Conservation (phyloP, 2,329 filamentous ascomycete genomes). For the Nemania sp. region DNA sequence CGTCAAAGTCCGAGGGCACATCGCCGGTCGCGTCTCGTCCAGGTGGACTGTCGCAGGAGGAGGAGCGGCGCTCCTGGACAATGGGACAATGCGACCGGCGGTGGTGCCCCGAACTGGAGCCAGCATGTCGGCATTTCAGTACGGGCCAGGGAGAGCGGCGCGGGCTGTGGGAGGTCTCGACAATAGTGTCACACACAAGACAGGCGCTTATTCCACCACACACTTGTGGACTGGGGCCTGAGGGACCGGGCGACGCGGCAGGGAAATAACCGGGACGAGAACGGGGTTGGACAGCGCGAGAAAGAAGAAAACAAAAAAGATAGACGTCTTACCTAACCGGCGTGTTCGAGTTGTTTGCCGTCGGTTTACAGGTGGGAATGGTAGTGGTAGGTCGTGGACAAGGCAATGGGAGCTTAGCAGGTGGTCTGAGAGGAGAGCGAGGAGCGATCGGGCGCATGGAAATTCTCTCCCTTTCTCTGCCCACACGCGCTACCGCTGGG, state of each 20-base stretch:
- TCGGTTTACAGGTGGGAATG: conserved; percentile 29
- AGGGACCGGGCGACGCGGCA: conserved; percentile 10
- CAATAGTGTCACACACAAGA: conserved; percentile 37
- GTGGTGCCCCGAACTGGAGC: conserved; percentile 25
- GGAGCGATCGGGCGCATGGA: conserved; percentile 24
- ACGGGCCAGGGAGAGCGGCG: conserved; percentile 23
- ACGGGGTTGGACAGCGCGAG: conserved; percentile 23
- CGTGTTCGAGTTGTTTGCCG: conserved; percentile 33
- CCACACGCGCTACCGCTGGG: conserved; percentile 17
- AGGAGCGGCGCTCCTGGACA: conserved; percentile 12
- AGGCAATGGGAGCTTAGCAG: conserved; percentile 28
- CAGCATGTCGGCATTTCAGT: conserved; percentile 28
- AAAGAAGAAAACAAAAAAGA: conserved; percentile 25
- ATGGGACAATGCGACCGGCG: conserved; percentile 22
- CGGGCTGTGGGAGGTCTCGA: conserved; percentile 26
- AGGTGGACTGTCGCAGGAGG: conserved; percentile 13
- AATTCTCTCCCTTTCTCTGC: conserved; percentile 23
- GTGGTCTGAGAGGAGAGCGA: conserved; percentile 30
- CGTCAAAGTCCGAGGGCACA: conserved; percentile 15
- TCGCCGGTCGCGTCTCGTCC: conserved; percentile 18
- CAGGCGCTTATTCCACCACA: conserved; percentile 34
- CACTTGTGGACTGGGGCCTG: conserved; percentile 28
- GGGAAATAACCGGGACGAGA: conserved; percentile 2
- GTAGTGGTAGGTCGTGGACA: conserved; percentile 28
- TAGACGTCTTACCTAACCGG: conserved; percentile 38